Evolutionary conservation across 352 stramenopile species (phyloP).

Genomic region (Pythium phragmitis): DNA sequence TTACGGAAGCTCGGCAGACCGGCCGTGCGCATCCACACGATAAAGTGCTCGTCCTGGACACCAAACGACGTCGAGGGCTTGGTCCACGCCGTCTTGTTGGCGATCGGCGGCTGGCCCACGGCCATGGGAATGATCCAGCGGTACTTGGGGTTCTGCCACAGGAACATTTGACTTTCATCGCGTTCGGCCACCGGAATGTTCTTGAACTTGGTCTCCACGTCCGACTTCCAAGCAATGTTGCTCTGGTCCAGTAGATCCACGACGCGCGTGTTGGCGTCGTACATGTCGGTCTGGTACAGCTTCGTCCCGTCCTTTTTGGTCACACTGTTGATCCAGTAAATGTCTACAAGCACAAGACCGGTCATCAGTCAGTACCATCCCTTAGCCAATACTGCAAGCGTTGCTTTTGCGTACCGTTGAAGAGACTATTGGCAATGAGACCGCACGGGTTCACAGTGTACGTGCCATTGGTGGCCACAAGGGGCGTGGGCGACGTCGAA

Average conservation of each 20-base stretch:
- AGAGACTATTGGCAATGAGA: slow-evolving; percentile 98
- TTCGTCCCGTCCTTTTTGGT: slow-evolving; percentile 27
- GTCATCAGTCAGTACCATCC: not conserved
- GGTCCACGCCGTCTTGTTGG: slow-evolving; percentile 85
- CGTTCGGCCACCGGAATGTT: slow-evolving; percentile 78
- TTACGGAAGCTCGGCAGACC: slow-evolving; percentile 98
- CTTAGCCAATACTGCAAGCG: not conserved
- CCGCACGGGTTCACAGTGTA: slow-evolving; percentile 96
- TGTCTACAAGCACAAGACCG: slow-evolving; percentile 36
- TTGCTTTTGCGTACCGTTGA: slow-evolving; percentile 89
- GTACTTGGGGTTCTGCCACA: slow-evolving; percentile 85
- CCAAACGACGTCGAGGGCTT: slow-evolving; percentile 62
- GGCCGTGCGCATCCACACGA: slow-evolving; percentile 99
- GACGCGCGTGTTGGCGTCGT: slow-evolving; percentile 39
- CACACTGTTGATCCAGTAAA: slow-evolving; percentile 87
- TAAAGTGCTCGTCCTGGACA: slow-evolving; percentile 99
- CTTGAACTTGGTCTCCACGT: slow-evolving; percentile 95
- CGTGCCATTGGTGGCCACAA: slow-evolving; percentile 26
- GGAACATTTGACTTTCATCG: slow-evolving; percentile 47
- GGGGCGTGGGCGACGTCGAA: slow-evolving; percentile 46
- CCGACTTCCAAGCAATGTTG: slow-evolving; percentile 96
- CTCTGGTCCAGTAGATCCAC: slow-evolving; percentile 92
- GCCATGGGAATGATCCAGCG: slow-evolving; percentile 80
- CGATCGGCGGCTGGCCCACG: slow-evolving; percentile 44
- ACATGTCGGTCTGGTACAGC: slow-evolving; percentile 70